Evolutionary conservation across 148 eudicot species (phyloP), one percentile per base, ranked within the genome.

Genomic region (Vaccinium corymbosum): DNA sequence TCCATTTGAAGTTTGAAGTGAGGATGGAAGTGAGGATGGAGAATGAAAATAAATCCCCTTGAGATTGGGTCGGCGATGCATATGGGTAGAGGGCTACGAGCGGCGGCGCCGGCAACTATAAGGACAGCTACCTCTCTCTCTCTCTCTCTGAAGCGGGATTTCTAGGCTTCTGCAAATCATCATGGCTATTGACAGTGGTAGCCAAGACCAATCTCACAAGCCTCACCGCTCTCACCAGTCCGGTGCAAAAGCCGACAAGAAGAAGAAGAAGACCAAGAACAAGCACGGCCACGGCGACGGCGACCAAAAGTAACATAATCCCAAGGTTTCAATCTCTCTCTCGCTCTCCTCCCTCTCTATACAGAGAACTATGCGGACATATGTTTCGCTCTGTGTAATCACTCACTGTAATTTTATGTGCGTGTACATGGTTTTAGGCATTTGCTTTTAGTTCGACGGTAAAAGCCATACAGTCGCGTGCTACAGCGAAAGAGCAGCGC

Each of bases 401-500:
- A 29, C 32, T 29, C 32, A 29, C 32, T 29, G 32, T 29, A 29
- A 29, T 29, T 29, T 29, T 29, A 29, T 29, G 32, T 29, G 32
- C 32, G 32, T 29, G 32, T 29, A 29, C 0, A 29, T 29, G 32
- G 32, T 29, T 29, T 29, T 29, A 29, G 32, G 32, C 32, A 29
- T 29, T 29, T 29, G 32, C 32, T 29, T 29, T 29, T 29, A 29
- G 87, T 46, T 94, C 98, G 16, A 86, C 89, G 74, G 92, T 88
- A 35, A 94, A 94, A 89, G 97, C 99, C 11, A 96, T 93, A 85
- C 94, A 92, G 38, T 86, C 95, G 12, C 93, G 88, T 29, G 83
- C 94, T 2, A 86, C 90, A 48, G 99, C 94, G 92, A 93, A 94
- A 83, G 98, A 94, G 91, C 99, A 96, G 88, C 92, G 95, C 6